Conservation (phyloP, 2,329 filamentous ascomycete genomes). For the Alternaria tenuissima region DNA sequence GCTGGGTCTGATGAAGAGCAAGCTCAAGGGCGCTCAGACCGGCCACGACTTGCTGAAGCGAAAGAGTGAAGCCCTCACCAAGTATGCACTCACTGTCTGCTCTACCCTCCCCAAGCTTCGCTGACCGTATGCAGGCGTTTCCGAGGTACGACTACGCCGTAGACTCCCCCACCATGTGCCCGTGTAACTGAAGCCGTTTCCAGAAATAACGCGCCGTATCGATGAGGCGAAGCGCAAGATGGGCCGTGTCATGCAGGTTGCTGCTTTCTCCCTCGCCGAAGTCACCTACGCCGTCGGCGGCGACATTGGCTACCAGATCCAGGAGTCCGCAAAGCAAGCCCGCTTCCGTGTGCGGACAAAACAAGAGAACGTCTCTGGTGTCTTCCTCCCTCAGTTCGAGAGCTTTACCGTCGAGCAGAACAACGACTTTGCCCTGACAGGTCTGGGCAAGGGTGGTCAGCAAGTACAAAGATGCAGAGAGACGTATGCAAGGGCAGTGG, state of each 20-base stretch:
- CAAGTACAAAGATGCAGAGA: conserved; percentile 95
- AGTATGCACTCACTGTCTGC: conserved; percentile 64
- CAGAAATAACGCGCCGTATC: conserved; percentile 92
- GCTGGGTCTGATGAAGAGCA: conserved; percentile 95
- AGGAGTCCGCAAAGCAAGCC: conserved; percentile 92
- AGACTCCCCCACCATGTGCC: conserved; percentile 4
- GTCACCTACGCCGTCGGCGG: conserved; percentile 97
- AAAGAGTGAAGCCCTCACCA: conserved; percentile 97
- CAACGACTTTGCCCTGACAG: conserved; percentile 96
- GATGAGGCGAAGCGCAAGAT: conserved; percentile 99
- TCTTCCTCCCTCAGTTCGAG: conserved; percentile 92
- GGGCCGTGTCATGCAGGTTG: conserved; percentile 99
- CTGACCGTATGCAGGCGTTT: conserved; percentile 70
- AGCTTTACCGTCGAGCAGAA: conserved; percentile 87
- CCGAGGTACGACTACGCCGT: conserved; percentile 69
- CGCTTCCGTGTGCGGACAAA: conserved; percentile 93
- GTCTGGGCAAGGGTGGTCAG: conserved; percentile 94
- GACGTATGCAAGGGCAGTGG: conserved; percentile 94
- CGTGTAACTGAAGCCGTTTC: conserved; percentile 35
- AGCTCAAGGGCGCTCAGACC: conserved; percentile 81
- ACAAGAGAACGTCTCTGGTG: conserved; percentile 98
- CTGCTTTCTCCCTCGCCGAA: conserved; percentile 95
- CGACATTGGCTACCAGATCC: conserved; percentile 93
- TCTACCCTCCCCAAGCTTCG: conserved; percentile 12
- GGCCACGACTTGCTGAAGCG: conserved; percentile 95